phyloP scores from a whole-genome alignment of 495 filamentous ascomycete species.

The Cercophora samala region DNA sequence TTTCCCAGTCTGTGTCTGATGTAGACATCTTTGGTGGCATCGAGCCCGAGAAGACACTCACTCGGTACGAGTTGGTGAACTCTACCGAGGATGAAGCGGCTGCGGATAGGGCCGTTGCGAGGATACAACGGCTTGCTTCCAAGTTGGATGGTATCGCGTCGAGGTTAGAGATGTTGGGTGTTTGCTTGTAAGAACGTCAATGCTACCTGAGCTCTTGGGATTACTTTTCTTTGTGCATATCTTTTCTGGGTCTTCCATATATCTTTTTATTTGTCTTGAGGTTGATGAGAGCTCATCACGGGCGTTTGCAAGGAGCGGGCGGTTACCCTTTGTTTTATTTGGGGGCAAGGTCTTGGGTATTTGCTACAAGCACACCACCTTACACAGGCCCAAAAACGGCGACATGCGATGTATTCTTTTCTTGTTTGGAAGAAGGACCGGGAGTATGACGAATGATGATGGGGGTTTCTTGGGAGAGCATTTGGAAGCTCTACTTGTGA shows the following conservation, averaged over 20 bases:
- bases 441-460: background rate
- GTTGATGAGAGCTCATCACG: background rate
- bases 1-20: constrained; percentile 29
- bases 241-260: constrained; percentile 2
- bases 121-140: constrained; percentile 41
- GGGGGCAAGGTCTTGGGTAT: background rate
- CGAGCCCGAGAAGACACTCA: constrained; percentile 54
- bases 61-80: constrained; percentile 57
- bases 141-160: constrained; percentile 40
- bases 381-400: background rate
- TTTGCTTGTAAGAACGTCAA: constrained; percentile 30
- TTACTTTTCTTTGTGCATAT: constrained; percentile 5
- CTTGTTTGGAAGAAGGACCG: background rate
- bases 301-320: background rate
- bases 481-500: background rate
- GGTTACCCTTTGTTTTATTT: background rate
- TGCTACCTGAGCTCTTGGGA: background rate
- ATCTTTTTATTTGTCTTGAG: constrained; percentile 3
- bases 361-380: background rate
- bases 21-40: constrained; percentile 55
- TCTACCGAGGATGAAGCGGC: constrained; percentile 45
- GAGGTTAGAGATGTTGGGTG: constrained; percentile 39
- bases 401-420: background rate
- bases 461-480: background rate
- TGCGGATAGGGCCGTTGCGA: constrained; percentile 36